phyloP scores from a whole-genome alignment of 768 basidiomycete species.

The Royoungia palumana region DNA sequence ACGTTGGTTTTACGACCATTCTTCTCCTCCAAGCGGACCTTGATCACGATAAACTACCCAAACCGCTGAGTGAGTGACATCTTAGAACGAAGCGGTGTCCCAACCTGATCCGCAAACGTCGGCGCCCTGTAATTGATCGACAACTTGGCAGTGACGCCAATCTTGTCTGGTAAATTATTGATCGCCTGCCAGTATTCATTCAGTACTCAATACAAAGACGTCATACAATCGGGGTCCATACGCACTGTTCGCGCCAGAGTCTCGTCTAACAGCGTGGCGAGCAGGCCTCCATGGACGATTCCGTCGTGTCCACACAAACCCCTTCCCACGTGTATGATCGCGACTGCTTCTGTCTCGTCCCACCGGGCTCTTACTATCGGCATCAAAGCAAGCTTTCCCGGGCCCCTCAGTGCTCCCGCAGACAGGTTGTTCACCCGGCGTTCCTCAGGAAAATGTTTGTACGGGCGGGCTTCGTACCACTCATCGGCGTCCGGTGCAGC shows the following conservation, averaged over 20 bases:
- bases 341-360: slow-evolving; percentile 72
- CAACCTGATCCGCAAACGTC: slow-evolving; percentile 82
- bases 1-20: slow-evolving; percentile 80
- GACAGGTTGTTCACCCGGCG: slow-evolving; percentile 80
- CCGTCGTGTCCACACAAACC: slow-evolving; percentile 93
- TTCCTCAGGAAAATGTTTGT: slow-evolving; percentile 64
- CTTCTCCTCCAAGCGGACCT: slow-evolving; percentile 58
- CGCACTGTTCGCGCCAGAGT: slow-evolving; percentile 73
- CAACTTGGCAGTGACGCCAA: slow-evolving; percentile 91
- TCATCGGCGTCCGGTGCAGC: slow-evolving; percentile 45
- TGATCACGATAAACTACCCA: slow-evolving; percentile 77
- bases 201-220: slow-evolving; percentile 2
- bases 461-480: slow-evolving; percentile 82
- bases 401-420: slow-evolving; percentile 81
- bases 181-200: slow-evolving; percentile 69
- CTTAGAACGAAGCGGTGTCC: neutral
- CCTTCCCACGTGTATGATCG: slow-evolving; percentile 79
- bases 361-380: slow-evolving; percentile 71
- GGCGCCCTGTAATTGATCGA: slow-evolving; percentile 82
- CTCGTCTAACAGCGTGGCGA: slow-evolving; percentile 91
- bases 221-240: slow-evolving; percentile 2
- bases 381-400: slow-evolving; percentile 76
- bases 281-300: slow-evolving; percentile 88
- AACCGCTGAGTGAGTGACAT: neutral
- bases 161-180: slow-evolving; percentile 77